Base-by-base conservation (phyloP, 208 protist species). In the Acanthamoeba healyi region DNA sequence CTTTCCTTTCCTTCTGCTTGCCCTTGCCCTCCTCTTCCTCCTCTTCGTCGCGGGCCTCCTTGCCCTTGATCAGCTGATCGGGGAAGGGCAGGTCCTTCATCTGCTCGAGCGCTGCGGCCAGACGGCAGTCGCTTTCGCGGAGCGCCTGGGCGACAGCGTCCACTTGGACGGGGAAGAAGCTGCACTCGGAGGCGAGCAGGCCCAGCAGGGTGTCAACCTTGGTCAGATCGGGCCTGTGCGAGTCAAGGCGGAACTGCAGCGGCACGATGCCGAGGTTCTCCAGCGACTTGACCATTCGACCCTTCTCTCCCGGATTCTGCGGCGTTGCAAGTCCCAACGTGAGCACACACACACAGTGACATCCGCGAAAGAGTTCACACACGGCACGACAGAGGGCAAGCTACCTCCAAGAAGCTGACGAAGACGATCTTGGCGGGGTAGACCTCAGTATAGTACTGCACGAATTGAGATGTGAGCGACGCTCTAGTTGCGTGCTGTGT, bases 381-480 rank as follows among this genome's bases (percentile, higher is more conserved):
- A 51, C 46, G 46, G 17, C 46, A 51, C 46, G 46, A 51, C 46
- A 51, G 14, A 70, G 29, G 22, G 4, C n/a, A 29, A 9, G 17
- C 2, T 36, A 42, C 34, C 44, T 94, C 94, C 5, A 97, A 26
- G 93, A 97, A 97, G 34, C 90, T 95, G 17, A 97, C 58, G 42
- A 97, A 97, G 2, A 96, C 72, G 4, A 96, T 46, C 74, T 96
- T 96, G n/a, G 88, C 56, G 6, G 94, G 88, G 24, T 84, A 65
- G 12, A 97, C 95, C 49, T 97, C 93, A 12, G 44, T 65, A 22
- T 49, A 56, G 87, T 97, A 97, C 54, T n/a, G n/a, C n/a, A n/a
- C n/a, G n/a, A 19, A 22, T 61, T 61, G 54, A 61, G 54, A 61
- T n/a, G n/a, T n/a, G n/a, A n/a, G n/a, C n/a, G n/a, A n/a, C n/a